Evolutionary conservation across 2,329 filamentous ascomycete genomes (phyloP).

Genomic region (Penicillium sp.): DNA sequence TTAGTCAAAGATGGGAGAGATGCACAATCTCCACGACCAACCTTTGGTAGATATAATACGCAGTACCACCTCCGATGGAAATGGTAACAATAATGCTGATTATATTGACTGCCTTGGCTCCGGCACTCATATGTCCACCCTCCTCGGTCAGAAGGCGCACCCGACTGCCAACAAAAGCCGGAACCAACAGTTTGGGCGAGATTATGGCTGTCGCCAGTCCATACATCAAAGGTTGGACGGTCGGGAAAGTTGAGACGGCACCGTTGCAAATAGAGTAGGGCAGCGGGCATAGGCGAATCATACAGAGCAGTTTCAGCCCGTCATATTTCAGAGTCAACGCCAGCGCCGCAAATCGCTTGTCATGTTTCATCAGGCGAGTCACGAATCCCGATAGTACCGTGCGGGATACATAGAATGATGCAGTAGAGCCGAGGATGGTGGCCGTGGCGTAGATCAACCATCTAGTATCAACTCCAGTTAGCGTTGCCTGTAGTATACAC

Average conservation of each 20-base stretch:
- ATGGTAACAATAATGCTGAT: constrained; percentile 72
- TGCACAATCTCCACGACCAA: constrained; percentile 28
- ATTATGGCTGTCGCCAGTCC: constrained; percentile 78
- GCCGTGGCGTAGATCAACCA: constrained; percentile 82
- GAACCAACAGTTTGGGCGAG: constrained; percentile 82
- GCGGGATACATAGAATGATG: constrained; percentile 76
- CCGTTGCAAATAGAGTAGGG: constrained; percentile 94
- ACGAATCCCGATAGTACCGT: constrained; percentile 78
- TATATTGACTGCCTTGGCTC: constrained; percentile 81
- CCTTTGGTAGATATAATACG: constrained; percentile 78
- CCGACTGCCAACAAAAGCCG: constrained; percentile 86
- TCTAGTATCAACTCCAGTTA: constrained; percentile 47
- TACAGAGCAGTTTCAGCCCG: constrained; percentile 81
- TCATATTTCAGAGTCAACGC: constrained; percentile 86
- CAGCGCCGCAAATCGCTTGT: constrained; percentile 85
- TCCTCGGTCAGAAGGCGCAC: constrained; percentile 80
- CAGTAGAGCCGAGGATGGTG: constrained; percentile 74
- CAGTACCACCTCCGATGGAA: constrained; percentile 70
- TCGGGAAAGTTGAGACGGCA: constrained; percentile 90
- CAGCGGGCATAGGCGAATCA: constrained; percentile 88
- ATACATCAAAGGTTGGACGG: constrained; percentile 73
- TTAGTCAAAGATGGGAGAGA: not conserved
- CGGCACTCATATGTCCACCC: constrained; percentile 76
- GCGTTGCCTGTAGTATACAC: not conserved
- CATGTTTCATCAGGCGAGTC: constrained; percentile 72